Percentiles rank a stretch among this genome's conserved stretches.
Conservation (phyloP, 108 stramenopile species). For the Fragilariopsis cylindrus region DNA sequence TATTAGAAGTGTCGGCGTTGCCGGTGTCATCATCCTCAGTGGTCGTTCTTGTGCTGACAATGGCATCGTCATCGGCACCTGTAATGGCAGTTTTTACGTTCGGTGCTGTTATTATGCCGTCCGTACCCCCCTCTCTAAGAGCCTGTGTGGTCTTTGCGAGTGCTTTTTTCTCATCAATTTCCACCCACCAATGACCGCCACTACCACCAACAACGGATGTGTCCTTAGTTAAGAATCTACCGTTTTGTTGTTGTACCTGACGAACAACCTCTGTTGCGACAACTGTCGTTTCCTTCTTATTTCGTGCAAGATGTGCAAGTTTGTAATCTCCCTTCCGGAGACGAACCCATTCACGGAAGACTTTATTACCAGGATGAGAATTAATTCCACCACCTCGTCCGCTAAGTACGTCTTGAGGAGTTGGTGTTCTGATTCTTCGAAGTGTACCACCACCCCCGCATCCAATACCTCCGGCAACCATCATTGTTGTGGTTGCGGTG, state of each 20-base stretch:
- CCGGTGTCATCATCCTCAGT: too few relatives aligned
- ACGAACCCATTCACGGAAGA: slow-evolving; percentile 74
- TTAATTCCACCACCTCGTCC: slow-evolving; percentile 87
- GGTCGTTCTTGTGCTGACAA: too few relatives aligned
- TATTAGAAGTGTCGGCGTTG: too few relatives aligned
- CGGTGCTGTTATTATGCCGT: too few relatives aligned
- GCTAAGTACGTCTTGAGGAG: slow-evolving; percentile 53
- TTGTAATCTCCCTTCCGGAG: slow-evolving; percentile 70
- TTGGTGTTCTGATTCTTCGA: slow-evolving; percentile 31
- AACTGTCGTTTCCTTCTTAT: slow-evolving; percentile 65
- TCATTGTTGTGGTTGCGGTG: too few relatives aligned
- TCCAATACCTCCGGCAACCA: too few relatives aligned
- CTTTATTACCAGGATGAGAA: slow-evolving; percentile 66
- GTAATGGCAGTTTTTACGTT: too few relatives aligned
- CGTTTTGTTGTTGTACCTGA: slow-evolving; percentile 49
- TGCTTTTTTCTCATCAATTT: slow-evolving; percentile 65
- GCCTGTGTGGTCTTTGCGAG: slow-evolving; percentile 84
- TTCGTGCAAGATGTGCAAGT: slow-evolving; percentile 38
- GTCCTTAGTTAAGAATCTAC: slow-evolving; percentile 70
- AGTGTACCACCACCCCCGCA: neutral
- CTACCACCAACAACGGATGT: slow-evolving; percentile 11
- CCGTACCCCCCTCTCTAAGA: slow-evolving; percentile 65
- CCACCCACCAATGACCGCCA: slow-evolving; percentile 60
- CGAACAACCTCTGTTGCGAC: slow-evolving; percentile 67
- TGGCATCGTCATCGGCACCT: too few relatives aligned